phyloP scores from a whole-genome alignment of 2,329 filamentous ascomycete genomes.

The Capronia epimyces region DNA sequence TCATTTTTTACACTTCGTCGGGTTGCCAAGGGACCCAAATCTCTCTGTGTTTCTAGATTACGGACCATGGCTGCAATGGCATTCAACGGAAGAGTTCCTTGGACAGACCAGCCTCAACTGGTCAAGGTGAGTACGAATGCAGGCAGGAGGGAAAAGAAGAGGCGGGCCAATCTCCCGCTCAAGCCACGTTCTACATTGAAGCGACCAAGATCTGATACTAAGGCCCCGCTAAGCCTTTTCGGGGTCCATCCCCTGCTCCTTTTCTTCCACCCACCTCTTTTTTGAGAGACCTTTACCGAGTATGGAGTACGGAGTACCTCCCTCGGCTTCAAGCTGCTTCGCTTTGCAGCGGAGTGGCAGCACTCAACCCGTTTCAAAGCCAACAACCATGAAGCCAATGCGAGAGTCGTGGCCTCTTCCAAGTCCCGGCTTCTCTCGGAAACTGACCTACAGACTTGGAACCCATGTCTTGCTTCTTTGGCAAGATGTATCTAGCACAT shows the following conservation, averaged over 20 bases:
- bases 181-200: not conserved
- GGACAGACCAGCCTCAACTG: too few relatives aligned
- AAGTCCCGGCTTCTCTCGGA: not conserved
- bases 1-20: too few relatives aligned
- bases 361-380: not conserved
- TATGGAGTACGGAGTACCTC: too few relatives aligned
- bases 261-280: not conserved
- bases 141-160: not conserved
- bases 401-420: not conserved
- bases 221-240: not conserved
- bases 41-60: too few relatives aligned
- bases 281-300: not conserved
- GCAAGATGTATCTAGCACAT: too few relatives aligned
- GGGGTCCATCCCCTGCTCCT: not conserved
- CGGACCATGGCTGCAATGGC: too few relatives aligned
- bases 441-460: not conserved
- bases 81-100: too few relatives aligned
- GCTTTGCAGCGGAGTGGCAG: not conserved
- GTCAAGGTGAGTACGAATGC: too few relatives aligned
- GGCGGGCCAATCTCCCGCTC: not conserved
- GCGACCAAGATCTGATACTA: not conserved
- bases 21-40: too few relatives aligned
- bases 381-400: not conserved
- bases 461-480: not conserved
- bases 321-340: not conserved